phyloP scores from a whole-genome alignment of 495 filamentous ascomycete genomes.

The Trichoderma reesei region DNA sequence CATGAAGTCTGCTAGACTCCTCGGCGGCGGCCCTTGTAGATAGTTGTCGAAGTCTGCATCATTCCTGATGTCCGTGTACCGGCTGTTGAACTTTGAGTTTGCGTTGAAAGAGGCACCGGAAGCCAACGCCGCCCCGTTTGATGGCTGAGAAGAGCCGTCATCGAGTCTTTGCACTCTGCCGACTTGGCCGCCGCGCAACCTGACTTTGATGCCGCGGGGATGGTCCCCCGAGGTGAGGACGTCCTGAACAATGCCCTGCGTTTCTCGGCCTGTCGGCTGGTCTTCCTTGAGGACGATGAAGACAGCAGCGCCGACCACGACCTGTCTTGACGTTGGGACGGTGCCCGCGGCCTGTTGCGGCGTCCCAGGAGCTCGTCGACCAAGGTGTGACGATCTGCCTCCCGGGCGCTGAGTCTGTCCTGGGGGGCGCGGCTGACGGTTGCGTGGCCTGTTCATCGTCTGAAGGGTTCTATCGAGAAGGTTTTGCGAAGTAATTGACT shows the following conservation, averaged over 20 bases:
- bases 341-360: constrained; percentile 9
- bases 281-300: constrained; percentile 63
- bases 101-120: constrained; percentile 7
- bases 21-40: neutral
- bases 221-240: constrained; percentile 62
- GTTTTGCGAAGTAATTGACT: neutral
- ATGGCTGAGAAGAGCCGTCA: constrained; percentile 15
- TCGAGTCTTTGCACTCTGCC: constrained; percentile 56
- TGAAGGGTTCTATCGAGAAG: neutral
- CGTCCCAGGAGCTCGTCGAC: constrained; percentile 10
- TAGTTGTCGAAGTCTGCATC: constrained; percentile 5
- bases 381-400: neutral
- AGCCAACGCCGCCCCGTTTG: neutral
- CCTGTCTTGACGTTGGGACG: constrained; percentile 41
- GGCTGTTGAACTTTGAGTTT: constrained; percentile 10
- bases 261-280: constrained; percentile 58
- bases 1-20: constrained; percentile 7
- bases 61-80: constrained; percentile 7
- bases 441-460: constrained; percentile 2
- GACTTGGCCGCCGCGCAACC: constrained; percentile 54
- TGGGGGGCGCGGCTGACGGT: neutral
- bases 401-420: neutral
- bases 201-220: constrained; percentile 68
- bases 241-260: constrained; percentile 48
- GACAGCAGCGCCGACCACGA: constrained; percentile 48